phyloP scores from a whole-genome alignment of 176 grass and related monocot genomes.

The Triticum timopheevii region DNA sequence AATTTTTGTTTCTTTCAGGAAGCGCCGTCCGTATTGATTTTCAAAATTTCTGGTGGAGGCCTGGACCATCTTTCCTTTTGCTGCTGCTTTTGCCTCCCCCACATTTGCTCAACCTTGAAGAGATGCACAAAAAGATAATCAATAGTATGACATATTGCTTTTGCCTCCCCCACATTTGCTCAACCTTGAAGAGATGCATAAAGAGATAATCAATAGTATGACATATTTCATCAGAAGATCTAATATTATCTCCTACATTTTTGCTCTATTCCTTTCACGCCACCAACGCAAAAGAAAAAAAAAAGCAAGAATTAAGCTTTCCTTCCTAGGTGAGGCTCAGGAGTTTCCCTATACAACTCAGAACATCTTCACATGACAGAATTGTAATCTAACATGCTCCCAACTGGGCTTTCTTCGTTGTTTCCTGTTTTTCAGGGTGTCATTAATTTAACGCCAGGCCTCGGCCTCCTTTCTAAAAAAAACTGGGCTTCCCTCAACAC shows the following conservation, averaged over 20 bases:
- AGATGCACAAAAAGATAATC: no score
- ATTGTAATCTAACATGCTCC: background rate
- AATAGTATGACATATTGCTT: no score
- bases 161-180: background rate
- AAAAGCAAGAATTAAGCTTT: background rate
- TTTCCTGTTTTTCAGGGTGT: no score
- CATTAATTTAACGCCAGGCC: no score
- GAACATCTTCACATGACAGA: background rate
- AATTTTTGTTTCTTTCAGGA: background rate
- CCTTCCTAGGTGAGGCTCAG: background rate
- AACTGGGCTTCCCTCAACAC: background rate
- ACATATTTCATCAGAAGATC: background rate
- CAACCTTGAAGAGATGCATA: background rate
- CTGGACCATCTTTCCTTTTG: background rate
- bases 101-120: background rate
- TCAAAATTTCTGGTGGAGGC: background rate
- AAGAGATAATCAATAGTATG: background rate
- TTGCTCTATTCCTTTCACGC: background rate
- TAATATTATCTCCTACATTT: background rate
- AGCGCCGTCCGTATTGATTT: no score
- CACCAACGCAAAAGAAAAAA: background rate
- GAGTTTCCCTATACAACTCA: background rate
- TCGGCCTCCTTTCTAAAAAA: no score
- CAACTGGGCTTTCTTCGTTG: background rate
- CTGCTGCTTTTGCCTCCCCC: background rate